phyloP scores from a whole-genome alignment of 768 basidiomycete genomes.

The Neoboletus subvelutipes region DNA sequence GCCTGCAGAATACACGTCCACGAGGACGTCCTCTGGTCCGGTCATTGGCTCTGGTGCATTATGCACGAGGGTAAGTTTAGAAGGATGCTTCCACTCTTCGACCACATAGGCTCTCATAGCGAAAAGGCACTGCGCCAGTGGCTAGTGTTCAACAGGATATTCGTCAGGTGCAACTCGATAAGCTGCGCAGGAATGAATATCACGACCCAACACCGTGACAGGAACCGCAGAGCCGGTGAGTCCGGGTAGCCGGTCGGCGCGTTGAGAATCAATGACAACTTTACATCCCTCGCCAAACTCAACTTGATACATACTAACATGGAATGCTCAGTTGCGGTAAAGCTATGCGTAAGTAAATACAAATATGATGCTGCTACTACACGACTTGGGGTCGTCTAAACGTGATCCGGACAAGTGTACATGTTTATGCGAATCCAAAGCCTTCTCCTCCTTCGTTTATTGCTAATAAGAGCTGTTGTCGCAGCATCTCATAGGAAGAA shows the following conservation, averaged over 20 bases:
- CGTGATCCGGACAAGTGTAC: conserved; percentile 4
- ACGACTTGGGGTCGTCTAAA: conserved; percentile 17
- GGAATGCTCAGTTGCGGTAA: conserved; percentile 4
- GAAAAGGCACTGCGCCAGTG: neutral
- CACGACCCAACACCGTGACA: too few relatives aligned
- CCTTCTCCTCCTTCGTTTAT: conserved; percentile 97
- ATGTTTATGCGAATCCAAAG: conserved; percentile 73
- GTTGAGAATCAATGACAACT: neutral
- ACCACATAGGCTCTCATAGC: conserved; percentile 80
- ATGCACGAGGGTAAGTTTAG: conserved; percentile 52
- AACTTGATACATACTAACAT: too few relatives aligned
- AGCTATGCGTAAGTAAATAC: conserved; percentile 32
- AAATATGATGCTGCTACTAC: conserved; percentile 37
- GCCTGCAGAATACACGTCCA: conserved; percentile 73
- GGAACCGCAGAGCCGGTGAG: neutral
- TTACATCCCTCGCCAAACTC: neutral
- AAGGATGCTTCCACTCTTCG: conserved; percentile 65
- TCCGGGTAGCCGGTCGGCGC: conserved; percentile 2
- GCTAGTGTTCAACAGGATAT: neutral
- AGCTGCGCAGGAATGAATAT: neutral
- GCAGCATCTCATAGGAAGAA: conserved; percentile 93
- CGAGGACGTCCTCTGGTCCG: conserved; percentile 55
- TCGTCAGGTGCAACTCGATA: neutral
- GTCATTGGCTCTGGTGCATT: conserved; percentile 58
- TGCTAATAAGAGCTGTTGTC: conserved; percentile 84